Evolutionary conservation across 148 eudicot species (phyloP), one percentile per base, ranked within the genome.

Genomic region (Simmondsia chinensis): DNA sequence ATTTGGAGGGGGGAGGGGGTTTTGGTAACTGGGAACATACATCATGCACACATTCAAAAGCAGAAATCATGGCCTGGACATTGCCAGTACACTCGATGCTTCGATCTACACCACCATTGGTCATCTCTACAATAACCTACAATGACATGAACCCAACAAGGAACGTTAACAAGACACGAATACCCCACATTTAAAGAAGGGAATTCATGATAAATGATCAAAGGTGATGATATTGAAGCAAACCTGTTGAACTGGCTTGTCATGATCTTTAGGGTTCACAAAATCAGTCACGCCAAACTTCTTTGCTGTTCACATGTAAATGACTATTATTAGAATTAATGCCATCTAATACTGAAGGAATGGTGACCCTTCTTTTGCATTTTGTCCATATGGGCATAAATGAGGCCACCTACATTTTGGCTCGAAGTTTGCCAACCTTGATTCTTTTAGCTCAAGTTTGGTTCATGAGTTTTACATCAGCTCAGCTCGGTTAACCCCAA

Each of bases 11-110:
- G n/a, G n/a, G n/a, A n/a, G n/a, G n/a, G n/a, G n/a, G n/a, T n/a
- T n/a, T 7, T 23, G 1, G 46, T 30, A 0, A 14, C 11, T 29
- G 10, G n/a, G 39, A 42, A 20, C 69, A 38, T 57, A 72, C 78
- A 54, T 73, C 84, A 37, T 73, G 79, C 17, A 73, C 79, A 23
- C 76, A 73, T 59, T 73, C 79, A 6, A 77, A 73, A 33, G 79
- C 79, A 16, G 76, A 69, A n/a, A 77, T 73, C 83, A 77, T 77
- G 15, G 83, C 83, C n/a, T 69, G 57, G 25, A 69, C 11, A 18
- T 63, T 69, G 27, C 83, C 83, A 25, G 79, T 77, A 33, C 79
- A 77, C 31, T 77, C 83, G 5, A 77, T 40, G 20, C 73, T 63
- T 9, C 79, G 35, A 50, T 73, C 83, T 8, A 63, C 83, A 29